Base-by-base conservation (phyloP, 2,329 filamentous ascomycete species). In the Capronia coronata region DNA sequence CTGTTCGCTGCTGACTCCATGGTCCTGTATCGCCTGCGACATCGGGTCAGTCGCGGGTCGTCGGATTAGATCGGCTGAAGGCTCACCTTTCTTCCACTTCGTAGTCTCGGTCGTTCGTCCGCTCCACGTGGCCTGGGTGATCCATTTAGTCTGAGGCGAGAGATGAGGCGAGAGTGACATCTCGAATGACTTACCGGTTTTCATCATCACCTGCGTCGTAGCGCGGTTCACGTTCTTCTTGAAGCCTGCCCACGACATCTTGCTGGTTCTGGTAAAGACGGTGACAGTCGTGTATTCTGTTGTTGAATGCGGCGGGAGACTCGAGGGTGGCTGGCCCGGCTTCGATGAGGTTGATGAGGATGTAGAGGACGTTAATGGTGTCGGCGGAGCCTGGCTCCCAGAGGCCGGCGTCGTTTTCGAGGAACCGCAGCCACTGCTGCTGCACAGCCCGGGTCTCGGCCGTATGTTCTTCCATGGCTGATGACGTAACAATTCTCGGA, bases 181-280 rank as follows among this genome's bases (percentile, higher is more conserved):
- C 18, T 19, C 9, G 11, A 18, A 22, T 18, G 34, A 21, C 40
- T 48, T 69, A 86, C 84, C 87, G 50, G 90, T 94, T 79, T 98
- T 98, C 91, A 98, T 97, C 88, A 98, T 96, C 56, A 97, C 91
- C 83, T 96, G 90, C 73, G 94, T 98, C 71, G 91, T 96, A 64
- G 91, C 91, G 75, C 93, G 88, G 76, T 93, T 91, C 75, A 97
- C 90, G 82, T 94, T 94, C 71, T 94, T 95, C 75, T 93, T 89
- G 75, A 89, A 91, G 59, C 84, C 84, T 86, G 64, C 59, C 58
- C 58, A 61, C 48, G 57, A 59, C 58, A 61, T 61, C n/a, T 47
- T 47, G 43, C 38, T 48, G 44, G 49, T 48, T 14, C 14, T 45
- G 14, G 22, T 48, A 51, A 19, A 22, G 18, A 10, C 38, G 8